Base-by-base conservation (phyloP, 305 asterid species). In the Fraxinus angustifolia region DNA sequence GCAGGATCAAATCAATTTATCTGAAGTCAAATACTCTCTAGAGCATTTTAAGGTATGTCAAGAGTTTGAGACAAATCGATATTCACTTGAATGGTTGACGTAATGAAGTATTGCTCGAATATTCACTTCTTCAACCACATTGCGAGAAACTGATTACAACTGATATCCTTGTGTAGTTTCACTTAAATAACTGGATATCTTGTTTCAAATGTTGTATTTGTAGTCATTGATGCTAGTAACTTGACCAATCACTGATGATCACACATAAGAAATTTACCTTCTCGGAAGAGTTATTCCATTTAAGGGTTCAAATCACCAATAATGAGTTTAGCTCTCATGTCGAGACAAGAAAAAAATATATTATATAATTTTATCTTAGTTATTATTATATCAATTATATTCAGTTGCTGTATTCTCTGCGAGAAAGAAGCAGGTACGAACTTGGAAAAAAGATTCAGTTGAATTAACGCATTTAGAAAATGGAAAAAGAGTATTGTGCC, bases 1-100 rank as follows among this genome's bases (percentile, higher is more conserved):
- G 84, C 91, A 94, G 99, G 99, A 91, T 90, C 99, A 96, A 91
- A 88, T 96, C 86, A 90, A 87, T 73, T 50, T 96, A 83, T 91
- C 93, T 83, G 99, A 96, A 81, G 85, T 88, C 90, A 96, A 91
- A 86, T 87, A 94, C 87, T 97, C 99, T 67, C 36, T 96, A 76
- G 93, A 92, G 89, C 94, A 93, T 85, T 96, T 91, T 84, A 96
- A 94, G 99, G 99, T 94, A 85, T 17, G 88, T 58, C 75, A 73
- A 42, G 82, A 70, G 33, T 70, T 79, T 82, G 67, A 82, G 78
- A 79, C 42, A 68, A 31, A 53, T 14, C 70, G 45, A 34, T 56
- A 35, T 72, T 31, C 80, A 68, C 65, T 80, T 79, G 34, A 75
- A 58, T 73, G 78, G 73, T 26, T 67, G 65, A 76, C 26, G 2